phyloP scores from a whole-genome alignment of 768 basidiomycete genomes.

The Lentinula detonsa region DNA sequence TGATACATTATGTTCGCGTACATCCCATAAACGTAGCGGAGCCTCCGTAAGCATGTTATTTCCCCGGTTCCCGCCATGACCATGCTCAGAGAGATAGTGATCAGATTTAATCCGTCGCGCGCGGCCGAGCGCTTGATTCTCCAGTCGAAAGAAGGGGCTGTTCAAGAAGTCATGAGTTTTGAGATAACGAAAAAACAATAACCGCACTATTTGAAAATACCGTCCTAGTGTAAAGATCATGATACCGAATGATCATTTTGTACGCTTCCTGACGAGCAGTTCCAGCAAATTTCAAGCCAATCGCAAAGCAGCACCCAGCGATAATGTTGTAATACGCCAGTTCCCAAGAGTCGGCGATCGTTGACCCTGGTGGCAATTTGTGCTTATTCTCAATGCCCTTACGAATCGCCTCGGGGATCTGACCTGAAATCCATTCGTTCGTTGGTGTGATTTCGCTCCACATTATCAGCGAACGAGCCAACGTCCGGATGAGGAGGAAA shows the following conservation, averaged over 20 bases:
- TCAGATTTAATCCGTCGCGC: slow-evolving; percentile 81
- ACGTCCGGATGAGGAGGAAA: slow-evolving; percentile 76
- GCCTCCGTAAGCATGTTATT: slow-evolving; percentile 77
- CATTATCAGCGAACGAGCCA: slow-evolving; percentile 76
- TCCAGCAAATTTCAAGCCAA: slow-evolving; percentile 91
- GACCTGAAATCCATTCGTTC: slow-evolving; percentile 62
- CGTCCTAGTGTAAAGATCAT: slow-evolving; percentile 70
- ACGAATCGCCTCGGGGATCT: slow-evolving; percentile 65
- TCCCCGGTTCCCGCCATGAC: slow-evolving; percentile 98
- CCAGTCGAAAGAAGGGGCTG: slow-evolving; percentile 78
- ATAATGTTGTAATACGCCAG: slow-evolving; percentile 89
- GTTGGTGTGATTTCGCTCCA: slow-evolving; percentile 76
- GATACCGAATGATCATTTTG: slow-evolving; percentile 71
- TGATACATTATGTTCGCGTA: slow-evolving; percentile 57
- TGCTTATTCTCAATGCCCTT: slow-evolving; percentile 50
- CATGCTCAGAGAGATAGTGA: slow-evolving; percentile 82
- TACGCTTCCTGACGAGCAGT: slow-evolving; percentile 91
- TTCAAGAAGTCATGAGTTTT: slow-evolving; percentile 1
- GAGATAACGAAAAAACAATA: not conserved
- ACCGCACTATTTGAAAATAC: slow-evolving; percentile 62
- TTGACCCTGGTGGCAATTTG: slow-evolving; percentile 30
- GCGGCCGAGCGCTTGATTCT: slow-evolving; percentile 85
- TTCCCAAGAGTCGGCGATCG: slow-evolving; percentile 68
- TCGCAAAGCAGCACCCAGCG: slow-evolving; percentile 85
- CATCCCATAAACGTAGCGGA: slow-evolving; percentile 89